phyloP scores from a whole-genome alignment of 2,329 filamentous ascomycete species.

The Zasmidium angulare region DNA sequence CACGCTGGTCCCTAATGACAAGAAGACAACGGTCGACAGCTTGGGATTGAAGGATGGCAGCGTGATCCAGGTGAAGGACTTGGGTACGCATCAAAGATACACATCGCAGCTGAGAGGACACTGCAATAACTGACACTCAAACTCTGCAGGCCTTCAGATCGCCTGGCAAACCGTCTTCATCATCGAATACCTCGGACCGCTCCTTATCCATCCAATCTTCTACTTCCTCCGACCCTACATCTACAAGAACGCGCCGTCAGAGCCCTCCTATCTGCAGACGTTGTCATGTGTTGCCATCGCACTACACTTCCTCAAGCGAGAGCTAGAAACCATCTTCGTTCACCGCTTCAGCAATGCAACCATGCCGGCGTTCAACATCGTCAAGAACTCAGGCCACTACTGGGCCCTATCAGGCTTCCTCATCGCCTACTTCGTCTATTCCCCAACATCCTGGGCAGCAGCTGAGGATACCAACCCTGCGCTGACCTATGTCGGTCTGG shows the following conservation, averaged over 20 bases:
- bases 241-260: constrained; percentile 54
- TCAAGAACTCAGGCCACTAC: constrained; percentile 95
- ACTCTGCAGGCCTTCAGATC: constrained; percentile 85
- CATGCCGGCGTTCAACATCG: constrained; percentile 87
- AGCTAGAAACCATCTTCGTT: constrained; percentile 89
- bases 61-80: constrained; percentile 82
- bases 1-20: constrained; percentile 55
- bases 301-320: constrained; percentile 89
- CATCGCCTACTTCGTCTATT: constrained; percentile 82
- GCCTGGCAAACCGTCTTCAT: constrained; percentile 92
- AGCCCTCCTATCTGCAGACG: constrained; percentile 66
- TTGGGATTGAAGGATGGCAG: constrained; percentile 60
- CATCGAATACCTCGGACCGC: constrained; percentile 89
- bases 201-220: constrained; percentile 79
- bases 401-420: constrained; percentile 81
- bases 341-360: constrained; percentile 94
- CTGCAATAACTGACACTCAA: not conserved
- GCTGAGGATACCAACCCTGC: constrained; percentile 47
- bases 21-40: constrained; percentile 52
- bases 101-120: constrained; percentile 1
- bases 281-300: constrained; percentile 72
- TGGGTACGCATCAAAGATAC: constrained; percentile 60
- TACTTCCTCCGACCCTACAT: constrained; percentile 70
- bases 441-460: constrained; percentile 68
- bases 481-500: constrained; percentile 67